A percentile compares a stretch with the other conserved stretches of the same genome.
These are phyloP conservation scores for Mucor plumbeus DNA, from an alignment of 371 early-diverging fungal species.

Conservation along the genomic window DNA sequence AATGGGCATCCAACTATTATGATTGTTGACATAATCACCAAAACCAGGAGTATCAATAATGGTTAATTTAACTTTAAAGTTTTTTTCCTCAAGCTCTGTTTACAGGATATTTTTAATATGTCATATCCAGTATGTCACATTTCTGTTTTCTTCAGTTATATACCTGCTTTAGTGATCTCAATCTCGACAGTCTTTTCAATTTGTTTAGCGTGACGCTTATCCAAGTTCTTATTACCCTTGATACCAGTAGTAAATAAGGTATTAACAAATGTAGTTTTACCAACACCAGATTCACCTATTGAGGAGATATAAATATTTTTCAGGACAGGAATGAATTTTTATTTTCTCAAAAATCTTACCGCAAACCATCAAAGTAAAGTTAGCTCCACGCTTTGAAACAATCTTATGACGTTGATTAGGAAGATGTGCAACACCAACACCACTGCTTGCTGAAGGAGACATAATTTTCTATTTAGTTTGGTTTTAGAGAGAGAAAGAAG, in stretches of 20 bases:
- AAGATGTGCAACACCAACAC: conserved; percentile 94
- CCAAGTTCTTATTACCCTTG: conserved; percentile 61
- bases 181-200: conserved; percentile 73
- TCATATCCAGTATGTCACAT: neutral
- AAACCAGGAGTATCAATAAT: conserved; percentile 91
- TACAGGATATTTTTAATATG: neutral
- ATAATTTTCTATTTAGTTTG: conserved; percentile 24
- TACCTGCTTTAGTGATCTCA: conserved; percentile 70
- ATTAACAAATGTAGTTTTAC: conserved; percentile 85
- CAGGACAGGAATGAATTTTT: neutral
- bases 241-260: conserved; percentile 73
- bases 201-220: conserved; percentile 55
- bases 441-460: conserved; percentile 53
- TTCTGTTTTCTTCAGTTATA: conserved; percentile 1
- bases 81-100: conserved; percentile 41
- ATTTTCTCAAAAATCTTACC: conserved; percentile 58
- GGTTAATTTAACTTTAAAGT: conserved; percentile 87
- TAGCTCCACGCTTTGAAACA: conserved; percentile 85
- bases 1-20: conserved; percentile 71
- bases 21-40: conserved; percentile 81
- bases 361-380: conserved; percentile 94
- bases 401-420: conserved; percentile 97
- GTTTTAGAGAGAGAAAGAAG: neutral
- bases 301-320: neutral
- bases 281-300: conserved; percentile 60